Percentiles rank a stretch among this genome's conserved stretches.
Conservation (phyloP, 1,284 basidiomycete genomes). For the Naganishia sp. region DNA sequence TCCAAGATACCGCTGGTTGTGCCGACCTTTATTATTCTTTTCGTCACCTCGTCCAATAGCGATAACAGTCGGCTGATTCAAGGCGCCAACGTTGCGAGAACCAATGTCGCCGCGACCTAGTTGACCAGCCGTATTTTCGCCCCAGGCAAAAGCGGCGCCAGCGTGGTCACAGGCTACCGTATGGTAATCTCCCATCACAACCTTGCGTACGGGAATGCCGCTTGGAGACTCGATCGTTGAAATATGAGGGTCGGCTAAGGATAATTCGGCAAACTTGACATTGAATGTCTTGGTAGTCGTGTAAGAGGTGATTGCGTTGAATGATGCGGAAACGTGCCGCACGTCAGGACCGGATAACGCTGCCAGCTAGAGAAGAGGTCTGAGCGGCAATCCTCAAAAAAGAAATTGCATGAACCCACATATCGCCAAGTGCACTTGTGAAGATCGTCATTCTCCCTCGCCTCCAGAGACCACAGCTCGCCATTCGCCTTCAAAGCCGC, state of each 20-base stretch:
- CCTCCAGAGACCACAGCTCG: conserved; percentile 46
- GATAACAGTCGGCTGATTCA: conserved; percentile 68
- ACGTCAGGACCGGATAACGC: conserved; percentile 47
- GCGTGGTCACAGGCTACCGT: conserved; percentile 74
- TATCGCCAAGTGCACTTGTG: conserved; percentile 64
- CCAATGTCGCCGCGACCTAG: conserved; percentile 66
- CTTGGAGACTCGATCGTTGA: conserved; percentile 34
- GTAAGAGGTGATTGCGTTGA: conserved; percentile 74
- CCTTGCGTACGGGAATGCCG: conserved; percentile 52
- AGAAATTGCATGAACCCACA: conserved; percentile 56
- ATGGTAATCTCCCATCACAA: conserved; percentile 87
- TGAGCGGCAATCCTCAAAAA: background rate
- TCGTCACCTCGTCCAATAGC: conserved; percentile 63
- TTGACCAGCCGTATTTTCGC: conserved; percentile 72
- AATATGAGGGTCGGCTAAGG: conserved; percentile 46
- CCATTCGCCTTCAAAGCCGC: conserved; percentile 65
- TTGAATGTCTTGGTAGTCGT: conserved; percentile 57
- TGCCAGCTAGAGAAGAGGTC: conserved; percentile 37
- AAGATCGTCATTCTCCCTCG: conserved; percentile 31
- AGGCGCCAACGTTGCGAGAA: conserved; percentile 14
- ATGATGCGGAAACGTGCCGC: conserved; percentile 78
- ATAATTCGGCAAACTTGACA: conserved; percentile 63
- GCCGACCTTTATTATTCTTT: background rate
- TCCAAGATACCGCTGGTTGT: background rate
- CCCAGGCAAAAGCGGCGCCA: conserved; percentile 83